Conservation (phyloP, 805 yeast genomes). For the Candida sonorensis region DNA sequence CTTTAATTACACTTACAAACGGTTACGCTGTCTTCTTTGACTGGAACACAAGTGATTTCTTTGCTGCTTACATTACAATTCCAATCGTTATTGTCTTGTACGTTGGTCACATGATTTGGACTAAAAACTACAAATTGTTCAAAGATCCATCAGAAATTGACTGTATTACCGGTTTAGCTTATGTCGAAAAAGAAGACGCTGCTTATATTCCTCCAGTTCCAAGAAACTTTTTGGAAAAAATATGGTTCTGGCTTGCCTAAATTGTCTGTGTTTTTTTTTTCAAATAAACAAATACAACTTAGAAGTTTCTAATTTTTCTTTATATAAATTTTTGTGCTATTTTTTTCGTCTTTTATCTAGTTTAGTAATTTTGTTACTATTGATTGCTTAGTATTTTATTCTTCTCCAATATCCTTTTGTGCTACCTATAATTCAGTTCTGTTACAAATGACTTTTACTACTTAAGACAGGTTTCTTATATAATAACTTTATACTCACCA, state of each 20-base stretch:
- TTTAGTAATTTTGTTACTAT: too few relatives aligned
- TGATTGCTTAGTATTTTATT: too few relatives aligned
- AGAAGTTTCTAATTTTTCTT: too few relatives aligned
- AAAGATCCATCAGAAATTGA: conserved; percentile 49
- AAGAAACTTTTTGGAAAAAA: conserved; percentile 29
- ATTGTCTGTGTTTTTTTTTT: conserved; percentile 1
- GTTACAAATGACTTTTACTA: too few relatives aligned
- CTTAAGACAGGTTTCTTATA: too few relatives aligned
- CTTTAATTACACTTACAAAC: conserved; percentile 39
- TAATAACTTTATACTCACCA: too few relatives aligned
- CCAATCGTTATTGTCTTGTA: conserved; percentile 45
- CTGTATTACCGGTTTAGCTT: conserved; percentile 42
- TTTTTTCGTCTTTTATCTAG: too few relatives aligned
- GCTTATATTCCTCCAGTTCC: conserved; percentile 29
- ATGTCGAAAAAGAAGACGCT: conserved; percentile 48
- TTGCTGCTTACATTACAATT: conserved; percentile 61
- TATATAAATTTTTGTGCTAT: too few relatives aligned
- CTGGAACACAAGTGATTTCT: conserved; percentile 45
- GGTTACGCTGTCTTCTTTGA: conserved; percentile 58
- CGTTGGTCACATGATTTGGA: conserved; percentile 45
- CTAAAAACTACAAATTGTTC: conserved; percentile 36
- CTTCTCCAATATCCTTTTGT: too few relatives aligned
- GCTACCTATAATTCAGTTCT: too few relatives aligned
- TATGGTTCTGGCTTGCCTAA: conserved; percentile 35
- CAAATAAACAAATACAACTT: too few relatives aligned